phyloP scores from a whole-genome alignment of 345 rosid species.

The Erysimum cheiranthoides region DNA sequence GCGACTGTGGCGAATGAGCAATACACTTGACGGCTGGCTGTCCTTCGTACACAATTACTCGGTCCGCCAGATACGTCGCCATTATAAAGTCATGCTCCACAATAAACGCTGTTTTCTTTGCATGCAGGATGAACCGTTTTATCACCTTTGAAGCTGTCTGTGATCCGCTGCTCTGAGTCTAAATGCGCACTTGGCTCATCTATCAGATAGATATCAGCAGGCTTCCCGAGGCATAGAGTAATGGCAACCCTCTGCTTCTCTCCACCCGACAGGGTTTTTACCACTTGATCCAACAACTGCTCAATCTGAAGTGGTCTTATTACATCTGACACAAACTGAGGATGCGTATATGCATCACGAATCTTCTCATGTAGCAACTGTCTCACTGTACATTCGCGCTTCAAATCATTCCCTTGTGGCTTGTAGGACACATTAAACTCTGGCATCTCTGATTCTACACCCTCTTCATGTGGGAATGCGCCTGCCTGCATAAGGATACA shows the following conservation, averaged over 20 bases:
- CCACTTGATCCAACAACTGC: constrained; percentile 76
- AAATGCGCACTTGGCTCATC: constrained; percentile 95
- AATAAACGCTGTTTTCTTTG: constrained; percentile 86
- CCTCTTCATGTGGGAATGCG: constrained; percentile 63
- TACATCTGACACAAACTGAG: constrained; percentile 88
- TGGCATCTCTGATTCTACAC: constrained; percentile 79
- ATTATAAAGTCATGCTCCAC: constrained; percentile 95
- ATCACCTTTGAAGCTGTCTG: constrained; percentile 93
- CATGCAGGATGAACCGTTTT: constrained; percentile 88
- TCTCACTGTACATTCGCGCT: constrained; percentile 67
- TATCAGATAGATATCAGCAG: constrained; percentile 87
- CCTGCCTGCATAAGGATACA: constrained; percentile 64
- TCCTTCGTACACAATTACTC: constrained; percentile 90
- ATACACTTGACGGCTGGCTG: constrained; percentile 69
- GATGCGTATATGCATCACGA: constrained; percentile 79
- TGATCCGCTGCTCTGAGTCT: constrained; percentile 91
- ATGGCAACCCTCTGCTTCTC: constrained; percentile 91
- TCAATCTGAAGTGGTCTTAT: constrained; percentile 93
- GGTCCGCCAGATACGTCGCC: constrained; percentile 88
- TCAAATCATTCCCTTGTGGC: constrained; percentile 85
- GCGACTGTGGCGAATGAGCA: constrained; percentile 85
- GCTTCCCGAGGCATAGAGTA: constrained; percentile 92
- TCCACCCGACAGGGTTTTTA: constrained; percentile 86
- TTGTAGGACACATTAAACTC: constrained; percentile 93
- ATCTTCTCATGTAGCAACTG: constrained; percentile 75